Percentiles rank a stretch among this genome's conserved stretches.
Conservation (phyloP, 169 alveolate genomes). For the Eimeria sp. region DNA sequence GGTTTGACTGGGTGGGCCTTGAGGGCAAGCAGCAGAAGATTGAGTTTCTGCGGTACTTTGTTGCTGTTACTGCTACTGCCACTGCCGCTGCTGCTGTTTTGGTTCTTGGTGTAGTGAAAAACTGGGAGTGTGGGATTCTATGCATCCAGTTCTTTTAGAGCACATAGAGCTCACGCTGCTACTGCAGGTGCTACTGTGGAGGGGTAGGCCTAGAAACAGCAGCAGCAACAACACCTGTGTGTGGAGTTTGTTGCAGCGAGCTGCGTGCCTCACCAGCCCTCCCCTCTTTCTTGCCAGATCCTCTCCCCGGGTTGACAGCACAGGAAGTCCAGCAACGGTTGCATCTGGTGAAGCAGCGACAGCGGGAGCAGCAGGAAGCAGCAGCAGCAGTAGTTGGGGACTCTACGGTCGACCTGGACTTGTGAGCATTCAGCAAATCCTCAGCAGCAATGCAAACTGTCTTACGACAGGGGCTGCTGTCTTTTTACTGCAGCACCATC, state of each 20-base stretch:
- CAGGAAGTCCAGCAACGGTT: conserved; percentile 58
- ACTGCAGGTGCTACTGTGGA: not conserved
- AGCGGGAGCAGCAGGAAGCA: conserved; percentile 27
- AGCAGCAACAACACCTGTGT: not conserved
- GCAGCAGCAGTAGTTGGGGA: conserved; percentile 24
- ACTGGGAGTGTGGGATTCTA: not conserved
- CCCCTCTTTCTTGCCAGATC: conserved; percentile 39
- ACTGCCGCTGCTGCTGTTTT: not conserved
- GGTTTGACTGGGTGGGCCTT: conserved; percentile 90
- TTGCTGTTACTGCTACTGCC: not conserved
- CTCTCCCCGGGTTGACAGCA: not conserved
- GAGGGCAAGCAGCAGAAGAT: conserved; percentile 82
- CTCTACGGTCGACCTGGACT: conserved; percentile 6
- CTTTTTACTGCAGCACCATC: not conserved
- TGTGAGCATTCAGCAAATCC: conserved; percentile 5
- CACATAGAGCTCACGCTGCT: not conserved
- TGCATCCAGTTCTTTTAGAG: not conserved
- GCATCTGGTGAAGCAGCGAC: conserved; percentile 42
- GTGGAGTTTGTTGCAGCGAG: conserved; percentile 26
- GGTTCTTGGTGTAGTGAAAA: not conserved
- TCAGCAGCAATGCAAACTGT: not conserved
- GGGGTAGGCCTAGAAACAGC: not conserved
- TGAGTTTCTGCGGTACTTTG: conserved; percentile 82
- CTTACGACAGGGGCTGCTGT: not conserved
- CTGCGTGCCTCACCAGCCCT: conserved; percentile 43